Conservation (phyloP, 495 filamentous ascomycete species). For the Penicillium maclennaniae region DNA sequence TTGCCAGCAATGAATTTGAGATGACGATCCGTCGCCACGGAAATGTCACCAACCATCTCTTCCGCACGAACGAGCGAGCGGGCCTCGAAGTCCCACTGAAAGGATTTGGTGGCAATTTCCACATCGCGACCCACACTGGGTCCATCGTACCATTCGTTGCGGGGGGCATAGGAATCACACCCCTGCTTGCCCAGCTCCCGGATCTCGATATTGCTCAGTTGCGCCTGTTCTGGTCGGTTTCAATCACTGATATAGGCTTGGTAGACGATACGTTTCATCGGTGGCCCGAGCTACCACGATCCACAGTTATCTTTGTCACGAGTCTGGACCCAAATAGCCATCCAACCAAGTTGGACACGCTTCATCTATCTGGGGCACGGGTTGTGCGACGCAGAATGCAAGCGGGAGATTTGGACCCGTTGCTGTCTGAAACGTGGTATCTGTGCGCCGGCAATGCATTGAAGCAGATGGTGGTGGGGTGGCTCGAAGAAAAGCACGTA, state of each 20-base stretch:
- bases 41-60: constrained; percentile 61
- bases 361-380: constrained; percentile 32
- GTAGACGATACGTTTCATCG: constrained; percentile 56
- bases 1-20: constrained; percentile 54
- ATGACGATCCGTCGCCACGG: constrained; percentile 68
- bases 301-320: constrained; percentile 60
- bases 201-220: constrained; percentile 43
- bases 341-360: not conserved
- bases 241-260: constrained; percentile 55
- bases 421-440: constrained; percentile 55
- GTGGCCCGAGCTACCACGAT: constrained; percentile 46
- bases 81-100: constrained; percentile 61
- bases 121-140: constrained; percentile 37
- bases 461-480: constrained; percentile 52
- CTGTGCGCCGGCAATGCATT: constrained; percentile 59
- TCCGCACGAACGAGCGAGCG: constrained; percentile 47
- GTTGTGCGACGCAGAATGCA: constrained; percentile 50
- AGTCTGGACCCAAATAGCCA: not conserved
- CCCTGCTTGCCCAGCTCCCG: constrained; percentile 61
- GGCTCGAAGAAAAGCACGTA: constrained; percentile 46
- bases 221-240: constrained; percentile 63
- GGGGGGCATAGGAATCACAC: constrained; percentile 79
- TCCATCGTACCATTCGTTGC: constrained; percentile 54
- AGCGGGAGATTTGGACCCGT: constrained; percentile 49
- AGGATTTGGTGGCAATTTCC: constrained; percentile 70